Evolutionary conservation across 208 protist genomes (phyloP).

Genomic region (Leptomonas seymouri): DNA sequence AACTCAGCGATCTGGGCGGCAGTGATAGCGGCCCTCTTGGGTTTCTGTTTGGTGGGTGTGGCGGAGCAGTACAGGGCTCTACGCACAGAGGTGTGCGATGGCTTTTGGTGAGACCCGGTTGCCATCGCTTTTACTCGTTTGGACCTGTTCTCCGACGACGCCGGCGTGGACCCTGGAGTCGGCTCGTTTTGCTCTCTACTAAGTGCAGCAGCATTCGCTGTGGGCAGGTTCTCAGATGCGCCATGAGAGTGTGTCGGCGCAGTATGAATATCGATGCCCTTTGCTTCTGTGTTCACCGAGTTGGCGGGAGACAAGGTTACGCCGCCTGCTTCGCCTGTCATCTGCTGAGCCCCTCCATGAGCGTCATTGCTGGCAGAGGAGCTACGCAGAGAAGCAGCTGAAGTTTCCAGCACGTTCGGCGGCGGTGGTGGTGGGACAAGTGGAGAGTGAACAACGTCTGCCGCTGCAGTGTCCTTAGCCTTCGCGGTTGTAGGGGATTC

Average conservation of each 20-base stretch:
- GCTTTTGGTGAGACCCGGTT: background rate
- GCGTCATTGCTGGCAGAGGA: no score
- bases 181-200: background rate
- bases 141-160: background rate
- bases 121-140: background rate
- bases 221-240: background rate
- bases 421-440: no score
- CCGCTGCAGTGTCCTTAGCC: no score
- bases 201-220: background rate
- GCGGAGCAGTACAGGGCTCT: background rate
- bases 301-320: background rate
- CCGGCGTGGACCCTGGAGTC: background rate
- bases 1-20: slow-evolving; percentile 9
- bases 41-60: slow-evolving; percentile 1
- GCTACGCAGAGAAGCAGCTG: no score
- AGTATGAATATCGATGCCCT: background rate
- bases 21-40: background rate
- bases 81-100: background rate
- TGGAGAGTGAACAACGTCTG: no score
- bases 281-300: background rate
- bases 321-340: no score
- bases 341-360: no score
- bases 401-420: no score
- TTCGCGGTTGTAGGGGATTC: no score
- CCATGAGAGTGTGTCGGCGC: background rate